Percentiles rank a stretch among this genome's conserved stretches.
These are phyloP conservation scores for Phaseolus lunatus DNA, from an alignment of 306 rosid species.

Conservation along the genomic window DNA sequence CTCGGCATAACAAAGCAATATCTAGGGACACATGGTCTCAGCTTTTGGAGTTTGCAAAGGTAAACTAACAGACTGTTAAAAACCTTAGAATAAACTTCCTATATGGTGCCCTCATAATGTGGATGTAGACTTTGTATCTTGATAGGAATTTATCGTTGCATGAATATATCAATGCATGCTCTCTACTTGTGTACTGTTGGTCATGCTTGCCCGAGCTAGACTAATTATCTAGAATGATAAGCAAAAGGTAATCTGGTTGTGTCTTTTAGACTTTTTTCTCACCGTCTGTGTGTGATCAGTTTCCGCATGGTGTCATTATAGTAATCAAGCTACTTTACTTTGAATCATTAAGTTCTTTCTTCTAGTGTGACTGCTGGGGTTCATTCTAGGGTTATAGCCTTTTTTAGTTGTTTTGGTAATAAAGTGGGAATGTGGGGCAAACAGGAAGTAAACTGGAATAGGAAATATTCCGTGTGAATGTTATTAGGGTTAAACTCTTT, in stretches of 20 bases:
- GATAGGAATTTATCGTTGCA: slow-evolving; percentile 21
- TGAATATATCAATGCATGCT: not conserved
- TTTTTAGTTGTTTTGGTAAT: not conserved
- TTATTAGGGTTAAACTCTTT: not conserved
- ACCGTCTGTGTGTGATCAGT: not conserved
- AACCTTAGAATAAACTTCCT: slow-evolving; percentile 29
- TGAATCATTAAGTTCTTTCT: not conserved
- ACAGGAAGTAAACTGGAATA: not conserved
- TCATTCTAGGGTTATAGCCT: not conserved
- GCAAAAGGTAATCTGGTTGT: not conserved
- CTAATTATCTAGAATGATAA: not conserved
- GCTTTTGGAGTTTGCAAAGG: slow-evolving; percentile 97
- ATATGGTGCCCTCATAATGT: too few species aligned
- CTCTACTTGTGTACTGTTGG: slow-evolving; percentile 1
- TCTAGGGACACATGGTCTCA: slow-evolving; percentile 99
- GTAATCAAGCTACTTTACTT: not conserved
- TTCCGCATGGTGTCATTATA: slow-evolving; percentile 11
- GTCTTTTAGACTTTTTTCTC: not conserved
- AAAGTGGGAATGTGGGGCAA: not conserved
- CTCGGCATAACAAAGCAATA: slow-evolving; percentile 95
- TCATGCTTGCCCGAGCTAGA: not conserved
- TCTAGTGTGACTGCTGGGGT: not conserved
- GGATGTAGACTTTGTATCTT: too few species aligned
- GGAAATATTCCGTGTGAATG: not conserved
- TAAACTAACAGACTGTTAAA: slow-evolving; percentile 49